Evolutionary conservation across 768 basidiomycete genomes (phyloP).

Genomic region (Boletus insuetus): DNA sequence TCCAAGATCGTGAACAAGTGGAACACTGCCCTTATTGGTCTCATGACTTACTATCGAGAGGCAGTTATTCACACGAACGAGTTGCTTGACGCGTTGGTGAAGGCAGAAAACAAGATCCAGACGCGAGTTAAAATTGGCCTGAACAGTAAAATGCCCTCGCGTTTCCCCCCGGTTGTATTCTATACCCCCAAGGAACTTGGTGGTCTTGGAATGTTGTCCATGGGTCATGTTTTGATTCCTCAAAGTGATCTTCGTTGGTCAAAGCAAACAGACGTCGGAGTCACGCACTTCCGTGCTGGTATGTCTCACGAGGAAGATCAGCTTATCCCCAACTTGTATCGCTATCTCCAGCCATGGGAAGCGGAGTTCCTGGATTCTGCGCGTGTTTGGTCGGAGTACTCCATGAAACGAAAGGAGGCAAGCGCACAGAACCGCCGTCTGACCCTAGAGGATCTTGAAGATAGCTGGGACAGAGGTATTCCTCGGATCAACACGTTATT

Average conservation of each 20-base stretch:
- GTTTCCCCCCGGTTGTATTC: constrained; percentile 96
- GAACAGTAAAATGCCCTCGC: constrained; percentile 99
- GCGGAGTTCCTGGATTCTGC: constrained; percentile 97
- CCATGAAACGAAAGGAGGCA: constrained; percentile 99
- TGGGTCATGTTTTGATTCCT: constrained; percentile 98
- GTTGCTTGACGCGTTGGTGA: constrained; percentile 91
- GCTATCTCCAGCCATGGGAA: constrained; percentile 97
- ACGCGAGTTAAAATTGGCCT: constrained; percentile 99
- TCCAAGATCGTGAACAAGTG: constrained; percentile 99
- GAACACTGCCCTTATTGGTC: constrained; percentile 92
- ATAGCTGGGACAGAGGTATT: constrained; percentile 98
- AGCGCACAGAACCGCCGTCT: constrained; percentile 96
- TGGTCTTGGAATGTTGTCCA: constrained; percentile 97
- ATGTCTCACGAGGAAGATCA: constrained; percentile 96
- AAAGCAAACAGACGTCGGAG: constrained; percentile 96
- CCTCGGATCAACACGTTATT: constrained; percentile 98
- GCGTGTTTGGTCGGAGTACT: constrained; percentile 99
- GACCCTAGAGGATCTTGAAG: constrained; percentile 96
- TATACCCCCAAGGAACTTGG: constrained; percentile 98
- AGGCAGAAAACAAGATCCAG: constrained; percentile 99
- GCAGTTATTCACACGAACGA: constrained; percentile 98
- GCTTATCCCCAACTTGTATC: constrained; percentile 95
- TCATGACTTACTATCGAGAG: constrained; percentile 98
- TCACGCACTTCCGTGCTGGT: constrained; percentile 98
- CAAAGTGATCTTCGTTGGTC: constrained; percentile 98